These are phyloP conservation scores for Fusarium albidum DNA, from an alignment of 2,329 filamentous ascomycete species.

Conservation along the genomic window DNA sequence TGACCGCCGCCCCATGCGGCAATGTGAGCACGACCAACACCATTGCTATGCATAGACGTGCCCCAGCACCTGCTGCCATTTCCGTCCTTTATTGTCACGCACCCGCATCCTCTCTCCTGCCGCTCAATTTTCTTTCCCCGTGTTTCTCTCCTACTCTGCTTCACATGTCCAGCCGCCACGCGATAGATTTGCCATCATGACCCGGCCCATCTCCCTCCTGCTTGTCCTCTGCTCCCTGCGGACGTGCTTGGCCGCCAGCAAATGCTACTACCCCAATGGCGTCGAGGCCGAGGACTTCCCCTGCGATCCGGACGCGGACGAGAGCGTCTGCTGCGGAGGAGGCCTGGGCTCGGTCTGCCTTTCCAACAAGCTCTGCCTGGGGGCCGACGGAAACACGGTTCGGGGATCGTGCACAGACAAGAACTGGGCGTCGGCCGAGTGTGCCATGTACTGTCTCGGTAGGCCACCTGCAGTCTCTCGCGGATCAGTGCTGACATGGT, in stretches of 20 bases:
- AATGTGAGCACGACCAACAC: not conserved
- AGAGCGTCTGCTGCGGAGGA: slow-evolving; percentile 34
- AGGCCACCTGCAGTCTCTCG: not conserved
- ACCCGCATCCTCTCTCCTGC: not conserved
- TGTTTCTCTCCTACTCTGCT: too few relatives aligned
- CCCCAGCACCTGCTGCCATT: too few relatives aligned
- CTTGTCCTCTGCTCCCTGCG: slow-evolving; percentile 12
- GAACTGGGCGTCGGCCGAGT: slow-evolving; percentile 30
- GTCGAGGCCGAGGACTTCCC: slow-evolving; percentile 21
- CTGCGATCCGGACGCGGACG: slow-evolving; percentile 28
- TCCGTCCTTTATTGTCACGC: not conserved
- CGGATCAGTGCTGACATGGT: slow-evolving; percentile 1
- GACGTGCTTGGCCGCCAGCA: slow-evolving; percentile 9
- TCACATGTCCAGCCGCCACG: not conserved
- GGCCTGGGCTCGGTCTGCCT: slow-evolving; percentile 31
- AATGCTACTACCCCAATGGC: slow-evolving; percentile 35
- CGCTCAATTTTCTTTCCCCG: too few relatives aligned
- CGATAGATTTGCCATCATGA: slow-evolving; percentile 9
- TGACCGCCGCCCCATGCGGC: too few relatives aligned
- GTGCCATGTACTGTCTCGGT: slow-evolving; percentile 26
- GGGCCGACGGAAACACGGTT: slow-evolving; percentile 30
- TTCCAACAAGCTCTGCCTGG: slow-evolving; percentile 33
- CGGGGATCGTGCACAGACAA: slow-evolving; percentile 38
- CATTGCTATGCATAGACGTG: too few relatives aligned
- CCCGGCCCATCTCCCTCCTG: slow-evolving; percentile 1